Base-by-base conservation (phyloP, 2,329 filamentous ascomycete genomes). In the Alternaria triticimaculans region DNA sequence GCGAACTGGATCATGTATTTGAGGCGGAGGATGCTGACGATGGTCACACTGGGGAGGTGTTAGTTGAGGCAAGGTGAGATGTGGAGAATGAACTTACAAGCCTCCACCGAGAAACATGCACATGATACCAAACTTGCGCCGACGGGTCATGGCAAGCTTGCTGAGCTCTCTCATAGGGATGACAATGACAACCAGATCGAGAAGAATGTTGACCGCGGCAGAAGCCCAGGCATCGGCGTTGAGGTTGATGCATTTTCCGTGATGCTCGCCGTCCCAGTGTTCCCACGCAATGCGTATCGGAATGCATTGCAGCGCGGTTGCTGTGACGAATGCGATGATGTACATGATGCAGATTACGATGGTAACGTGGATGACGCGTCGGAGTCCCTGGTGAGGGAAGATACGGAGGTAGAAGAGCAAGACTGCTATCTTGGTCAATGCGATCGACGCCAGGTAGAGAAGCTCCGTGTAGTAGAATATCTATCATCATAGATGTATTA, bases 1-100 rank as follows among this genome's bases (percentile, higher is more conserved):
- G 80, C 79, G 64, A 84, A 84, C 21, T 79, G 71, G 41, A 84
- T 78, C 49, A 84, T 73, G 20, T 78, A 81, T 23, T 80, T 77
- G 4, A 84, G 69, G 9, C 82, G 80, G 26, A 84, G 69, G 25
- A 81, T 78, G 59, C 81, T 83, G 63, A 84, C 75, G n/a, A 84
- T 63, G 3, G 81, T 84, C 43, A 83, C 81, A 57, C 81, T 84
- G 41, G 25, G 9, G 3, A 7, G 15, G 14, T 25, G 44, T 63
- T 7, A 66, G 55, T 8, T 21, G 21, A 21, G 3, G 3, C 4
- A 3, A n/a, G 5, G 5, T 33, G 43, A 21, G 14, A 21, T 15
- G 2, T 12, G 21, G 14, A 3, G 7, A 30, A 15, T 23, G 21
- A 2, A 73, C 80, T 70, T 74, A 83, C 81, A 83, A 78, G 33